Evolutionary conservation across 2,329 filamentous ascomycete genomes (phyloP), one percentile per base, ranked within the genome.

Genomic region (Claviceps lovelessii): DNA sequence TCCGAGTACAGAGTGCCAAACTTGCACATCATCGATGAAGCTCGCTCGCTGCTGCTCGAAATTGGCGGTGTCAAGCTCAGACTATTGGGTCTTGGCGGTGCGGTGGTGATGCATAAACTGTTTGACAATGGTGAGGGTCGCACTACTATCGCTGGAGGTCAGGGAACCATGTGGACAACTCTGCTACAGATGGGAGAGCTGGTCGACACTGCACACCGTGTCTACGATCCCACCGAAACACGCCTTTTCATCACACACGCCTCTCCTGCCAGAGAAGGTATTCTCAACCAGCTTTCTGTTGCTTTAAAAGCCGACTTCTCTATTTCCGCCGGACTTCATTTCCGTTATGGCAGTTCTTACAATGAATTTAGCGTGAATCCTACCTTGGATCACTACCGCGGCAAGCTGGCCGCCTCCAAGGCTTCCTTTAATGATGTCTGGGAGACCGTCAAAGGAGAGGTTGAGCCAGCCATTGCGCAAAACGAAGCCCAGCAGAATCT

Each of bases 291-390:
- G 75, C 84, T 98, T 17, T 96, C 93, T 2, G 93, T 98, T 52
- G 94, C 90, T 1, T 80, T 98, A 53, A 98, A 98, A 74, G 90
- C 93, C 39, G 93, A 98, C 68, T 98, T 98, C 72, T 98, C 93
- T 29, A 85, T 98, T 65, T 98, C 93, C 11, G 93, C 93, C 51
- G 93, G 93, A 64, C 83, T 98, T 33, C 93, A 98, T 72, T 98
- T 98, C 83, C 82, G 93, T 60, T 98, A 98, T 63, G 93, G 94
- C 60, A 97, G 91, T 70, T 98, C 94, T 1, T 98, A 98, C 78
- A 98, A 98, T 72, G 94, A 98, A 70, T 98, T 98, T 73, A 96
- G 90, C 60, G 93, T 98, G 66, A 98, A 98, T 70, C 94, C 93
- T 3, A 96, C 91, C 0, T 77, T 98, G 54, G 93, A 98, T 64